Conservation (phyloP, 768 basidiomycete genomes). For the Termitomyces sp. region DNA sequence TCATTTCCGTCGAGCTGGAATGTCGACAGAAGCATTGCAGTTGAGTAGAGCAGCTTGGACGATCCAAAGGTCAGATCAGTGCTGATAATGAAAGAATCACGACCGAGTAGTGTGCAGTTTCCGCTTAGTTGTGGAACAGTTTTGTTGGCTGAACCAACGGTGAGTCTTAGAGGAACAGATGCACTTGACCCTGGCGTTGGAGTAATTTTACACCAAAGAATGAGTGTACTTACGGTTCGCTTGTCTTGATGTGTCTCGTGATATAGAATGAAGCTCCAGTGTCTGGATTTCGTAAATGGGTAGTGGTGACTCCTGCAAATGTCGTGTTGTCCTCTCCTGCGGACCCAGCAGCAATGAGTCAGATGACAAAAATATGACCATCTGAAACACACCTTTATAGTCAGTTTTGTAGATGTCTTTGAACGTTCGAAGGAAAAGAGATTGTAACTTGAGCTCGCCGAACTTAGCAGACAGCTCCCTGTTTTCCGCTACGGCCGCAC, state of each 20-base stretch:
- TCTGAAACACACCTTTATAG: slow-evolving; percentile 6
- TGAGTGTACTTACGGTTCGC: slow-evolving; percentile 4
- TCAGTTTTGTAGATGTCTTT: slow-evolving; percentile 11
- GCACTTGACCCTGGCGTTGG: neutral
- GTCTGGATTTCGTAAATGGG: slow-evolving; percentile 14
- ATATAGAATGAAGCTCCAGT: slow-evolving; percentile 16
- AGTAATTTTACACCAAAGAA: neutral
- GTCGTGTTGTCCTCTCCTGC: slow-evolving; percentile 15
- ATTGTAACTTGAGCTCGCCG: slow-evolving; percentile 15
- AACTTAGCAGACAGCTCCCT: slow-evolving; percentile 13
- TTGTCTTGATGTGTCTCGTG: slow-evolving; percentile 10
- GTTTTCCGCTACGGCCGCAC: slow-evolving; percentile 13
- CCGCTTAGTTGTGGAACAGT: slow-evolving; percentile 12
- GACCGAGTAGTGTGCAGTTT: slow-evolving; percentile 10
- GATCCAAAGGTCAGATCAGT: slow-evolving; percentile 13
- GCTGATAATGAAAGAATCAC: slow-evolving; percentile 12
- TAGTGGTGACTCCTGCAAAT: slow-evolving; percentile 11
- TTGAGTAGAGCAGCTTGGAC: slow-evolving; percentile 11
- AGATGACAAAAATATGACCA: neutral
- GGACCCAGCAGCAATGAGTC: neutral
- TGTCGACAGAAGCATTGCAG: slow-evolving; percentile 14
- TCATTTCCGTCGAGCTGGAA: slow-evolving; percentile 11
- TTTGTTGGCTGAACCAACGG: slow-evolving; percentile 9
- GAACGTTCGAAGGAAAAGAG: slow-evolving; percentile 15
- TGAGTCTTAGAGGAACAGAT: slow-evolving; percentile 5